Base-by-base conservation (phyloP, 805 yeast species). In the Naumovozyma dairenensis region DNA sequence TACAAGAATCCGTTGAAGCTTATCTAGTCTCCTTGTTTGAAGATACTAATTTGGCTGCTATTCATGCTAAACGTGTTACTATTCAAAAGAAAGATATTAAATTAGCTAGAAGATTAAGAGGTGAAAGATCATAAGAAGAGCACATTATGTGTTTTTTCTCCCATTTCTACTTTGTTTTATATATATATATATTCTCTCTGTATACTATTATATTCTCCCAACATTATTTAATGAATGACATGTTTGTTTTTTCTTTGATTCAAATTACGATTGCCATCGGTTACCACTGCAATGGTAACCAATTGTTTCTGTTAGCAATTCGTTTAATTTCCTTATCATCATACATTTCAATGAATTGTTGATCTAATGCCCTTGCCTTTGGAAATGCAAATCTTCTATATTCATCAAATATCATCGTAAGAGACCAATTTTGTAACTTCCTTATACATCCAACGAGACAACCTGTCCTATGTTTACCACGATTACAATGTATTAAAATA, bases 1-100 rank as follows among this genome's bases (percentile, higher is more conserved):
- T 89, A 55, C 98, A 89, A 67, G 98, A 92, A 70, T 87, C 97
- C 44, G 95, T 89, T 44, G 98, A 89, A 73, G 96, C 96, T 57
- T 92, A 86, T 75, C 72, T 92, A 55, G 96, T 89, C 35, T 84
- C 95, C 41, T 68, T 89, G 57, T 92, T 89, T 53, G 97, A 89
- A 72, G 97, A 92, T 66, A 92, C 97, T 48, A 89, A 87, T 73
- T 75, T 89, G 71, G 92, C 96, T 71, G 96, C 97, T 47, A 84
- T 86, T 51, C 98, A 89, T 68, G 98, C 97, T 57, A 89, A 92
- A 79, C 81, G 98, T 71, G 97, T 89, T 53, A 89, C 98, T 47
- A 85, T 89, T 59, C 95, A 85, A 75, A 89, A 86, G 84, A 87
- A 87, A 71, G 98, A 89, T 66, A 84, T 89, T 63, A 95, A 87